Evolutionary conservation across 2,329 filamentous ascomycete species (phyloP).

Genomic region (Verticillium klebahnii): DNA sequence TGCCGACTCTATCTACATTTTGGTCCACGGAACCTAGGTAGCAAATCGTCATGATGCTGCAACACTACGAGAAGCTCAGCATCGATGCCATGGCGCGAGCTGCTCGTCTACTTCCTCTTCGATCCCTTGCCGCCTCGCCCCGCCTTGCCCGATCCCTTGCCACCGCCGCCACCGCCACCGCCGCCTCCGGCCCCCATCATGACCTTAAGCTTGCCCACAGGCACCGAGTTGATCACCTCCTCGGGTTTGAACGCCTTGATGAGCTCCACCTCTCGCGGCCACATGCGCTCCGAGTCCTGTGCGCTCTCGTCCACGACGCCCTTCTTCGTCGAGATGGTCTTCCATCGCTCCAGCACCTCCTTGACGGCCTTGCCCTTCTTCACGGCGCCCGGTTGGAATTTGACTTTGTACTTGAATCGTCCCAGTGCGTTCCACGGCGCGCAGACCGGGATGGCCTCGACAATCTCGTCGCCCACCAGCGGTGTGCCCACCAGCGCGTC

Average conservation of each 20-base stretch:
- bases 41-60: too few species aligned
- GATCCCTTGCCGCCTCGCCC: constrained; percentile 35
- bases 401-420: constrained; percentile 87
- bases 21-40: too few species aligned
- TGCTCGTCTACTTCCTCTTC: constrained; percentile 29
- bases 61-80: too few species aligned
- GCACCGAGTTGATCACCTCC: constrained; percentile 76
- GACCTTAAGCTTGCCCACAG: constrained; percentile 74
- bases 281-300: constrained; percentile 68
- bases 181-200: constrained; percentile 62
- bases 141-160: constrained; percentile 24
- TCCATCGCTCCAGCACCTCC: constrained; percentile 83
- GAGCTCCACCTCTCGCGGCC: constrained; percentile 81
- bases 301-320: constrained; percentile 56
- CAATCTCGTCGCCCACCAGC: constrained; percentile 74
- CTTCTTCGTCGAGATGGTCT: constrained; percentile 55
- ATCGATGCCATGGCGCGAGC: too few species aligned
- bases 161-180: constrained; percentile 30
- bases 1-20: too few species aligned
- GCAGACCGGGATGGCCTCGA: constrained; percentile 61
- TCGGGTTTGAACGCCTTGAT: constrained; percentile 76
- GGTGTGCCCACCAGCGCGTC: constrained; percentile 76
- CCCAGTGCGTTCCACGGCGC: constrained; percentile 60
- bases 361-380: constrained; percentile 96
- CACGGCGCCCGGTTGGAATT: constrained; percentile 80